Base-by-base conservation (phyloP, 768 basidiomycete species). In the Ramaria rubella region DNA sequence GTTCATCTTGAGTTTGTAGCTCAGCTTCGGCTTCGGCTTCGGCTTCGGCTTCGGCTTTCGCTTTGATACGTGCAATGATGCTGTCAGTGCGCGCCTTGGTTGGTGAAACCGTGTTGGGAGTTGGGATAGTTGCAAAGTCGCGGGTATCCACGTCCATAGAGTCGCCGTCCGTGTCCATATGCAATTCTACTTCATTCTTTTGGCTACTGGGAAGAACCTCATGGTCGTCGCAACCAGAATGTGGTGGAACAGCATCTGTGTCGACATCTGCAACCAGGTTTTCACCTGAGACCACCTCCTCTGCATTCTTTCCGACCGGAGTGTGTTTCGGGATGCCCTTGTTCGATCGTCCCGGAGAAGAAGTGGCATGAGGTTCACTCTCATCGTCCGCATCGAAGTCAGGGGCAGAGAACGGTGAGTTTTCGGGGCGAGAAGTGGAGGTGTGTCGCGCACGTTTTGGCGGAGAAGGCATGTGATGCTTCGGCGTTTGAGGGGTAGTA, bases 201-300 rank as follows among this genome's bases (percentile, higher is more conserved):
- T 55, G 54, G 31, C 54, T 55, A 31, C 54, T 55, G 24, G 43
- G 54, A 2, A 55, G n/a, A 48, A 55, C 38, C 21, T 55, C 54
- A 15, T 43, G 36, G 4, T 4, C 9, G 12, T 54, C 27, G n/a
- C n/a, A n/a, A n/a, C n/a, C n/a, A n/a, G n/a, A n/a, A n/a, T n/a
- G n/a, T n/a, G n/a, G n/a, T n/a, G n/a, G n/a, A n/a, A n/a, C 46
- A 19, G 14, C 14, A 15, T 27, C 27, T 17, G 4, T 15, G 26
- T 30, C 49, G 19, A 15, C 30, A 30, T 51, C 23, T 19, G 36
- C 11, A 38, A 38, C n/a, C 36, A n/a, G 36, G n/a, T 11, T 11
- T 38, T 11, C 36, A 38, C 11, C n/a, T n/a, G 36, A 38, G n/a
- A 38, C n/a, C 11, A 11, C 36, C 11, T 38, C 36, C 11, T 38